Conservation (phyloP, 176 grass and related monocot species). For the Eragrostis nindensis region DNA sequence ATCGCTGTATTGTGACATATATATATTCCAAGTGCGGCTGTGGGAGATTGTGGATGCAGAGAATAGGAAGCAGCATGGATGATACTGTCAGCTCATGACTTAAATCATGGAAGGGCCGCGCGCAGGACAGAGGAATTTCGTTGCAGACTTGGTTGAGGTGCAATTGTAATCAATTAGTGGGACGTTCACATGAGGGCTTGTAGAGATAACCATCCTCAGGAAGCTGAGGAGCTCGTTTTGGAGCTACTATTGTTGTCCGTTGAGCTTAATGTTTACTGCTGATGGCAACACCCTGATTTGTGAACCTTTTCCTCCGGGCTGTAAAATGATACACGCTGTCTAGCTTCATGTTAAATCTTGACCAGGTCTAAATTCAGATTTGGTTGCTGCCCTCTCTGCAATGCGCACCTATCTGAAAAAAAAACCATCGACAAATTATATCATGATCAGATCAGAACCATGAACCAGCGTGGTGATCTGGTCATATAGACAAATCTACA, state of each 20-base stretch:
- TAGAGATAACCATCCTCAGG: not conserved
- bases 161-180: too few species aligned
- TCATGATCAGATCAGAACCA: too few species aligned
- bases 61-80: not conserved
- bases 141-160: not conserved
- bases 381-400: not conserved
- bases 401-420: not conserved
- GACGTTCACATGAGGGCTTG: not conserved
- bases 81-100: not conserved
- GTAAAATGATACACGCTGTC: not conserved
- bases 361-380: not conserved
- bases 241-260: not conserved
- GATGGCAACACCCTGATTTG: not conserved
- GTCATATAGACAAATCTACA: not conserved
- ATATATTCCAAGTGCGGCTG: not conserved
- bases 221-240: not conserved
- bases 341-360: not conserved
- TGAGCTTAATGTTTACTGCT: not conserved
- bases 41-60: not conserved
- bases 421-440: not conserved
- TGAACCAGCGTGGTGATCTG: not conserved
- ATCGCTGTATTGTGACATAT: not conserved
- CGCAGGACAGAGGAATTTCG: not conserved
- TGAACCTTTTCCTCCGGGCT: not conserved
- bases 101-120: not conserved